These are phyloP conservation scores for Septoria linicola DNA, from an alignment of 2,329 filamentous ascomycete genomes.

Conservation along the genomic window DNA sequence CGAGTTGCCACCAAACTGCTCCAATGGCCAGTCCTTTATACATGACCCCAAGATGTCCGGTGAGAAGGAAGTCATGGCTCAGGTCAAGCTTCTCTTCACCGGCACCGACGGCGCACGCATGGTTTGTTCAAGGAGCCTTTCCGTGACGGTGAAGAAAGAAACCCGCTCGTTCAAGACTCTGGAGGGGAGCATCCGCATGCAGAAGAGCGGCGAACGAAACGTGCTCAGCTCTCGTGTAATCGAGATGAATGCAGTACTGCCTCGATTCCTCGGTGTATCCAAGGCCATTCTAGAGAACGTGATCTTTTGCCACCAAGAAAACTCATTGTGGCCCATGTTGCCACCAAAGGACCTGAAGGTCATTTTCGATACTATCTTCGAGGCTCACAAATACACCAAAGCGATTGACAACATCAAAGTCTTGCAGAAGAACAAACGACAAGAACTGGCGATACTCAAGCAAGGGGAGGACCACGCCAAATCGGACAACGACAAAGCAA, in stretches of 20 bases:
- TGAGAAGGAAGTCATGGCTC: conserved; percentile 84
- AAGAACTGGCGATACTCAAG: conserved; percentile 70
- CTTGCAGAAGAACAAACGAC: conserved; percentile 77
- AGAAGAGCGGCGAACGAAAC: conserved; percentile 75
- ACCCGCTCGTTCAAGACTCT: conserved; percentile 76
- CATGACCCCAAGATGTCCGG: conserved; percentile 92
- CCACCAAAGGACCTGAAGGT: conserved; percentile 84
- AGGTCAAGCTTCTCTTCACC: conserved; percentile 86
- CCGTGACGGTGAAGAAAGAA: conserved; percentile 82
- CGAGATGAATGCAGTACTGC: conserved; percentile 73
- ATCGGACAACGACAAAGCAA: conserved; percentile 78
- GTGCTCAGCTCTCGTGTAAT: conserved; percentile 76
- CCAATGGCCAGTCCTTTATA: conserved; percentile 84
- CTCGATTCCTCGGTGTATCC: conserved; percentile 83
- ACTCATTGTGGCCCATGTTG: conserved; percentile 94
- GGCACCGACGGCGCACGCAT: conserved; percentile 75
- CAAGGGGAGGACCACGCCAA: conserved; percentile 76
- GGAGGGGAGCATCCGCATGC: conserved; percentile 73
- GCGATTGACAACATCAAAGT: conserved; percentile 93
- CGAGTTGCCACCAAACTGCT: conserved; percentile 85
- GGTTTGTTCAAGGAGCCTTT: conserved; percentile 78
- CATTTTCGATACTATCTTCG: conserved; percentile 95
- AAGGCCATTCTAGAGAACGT: conserved; percentile 88
- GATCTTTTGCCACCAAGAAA: conserved; percentile 98
- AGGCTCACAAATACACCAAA: conserved; percentile 94